These are phyloP conservation scores for Leccinum pachyderme DNA, from an alignment of 1,284 basidiomycete species.

Conservation along the genomic window DNA sequence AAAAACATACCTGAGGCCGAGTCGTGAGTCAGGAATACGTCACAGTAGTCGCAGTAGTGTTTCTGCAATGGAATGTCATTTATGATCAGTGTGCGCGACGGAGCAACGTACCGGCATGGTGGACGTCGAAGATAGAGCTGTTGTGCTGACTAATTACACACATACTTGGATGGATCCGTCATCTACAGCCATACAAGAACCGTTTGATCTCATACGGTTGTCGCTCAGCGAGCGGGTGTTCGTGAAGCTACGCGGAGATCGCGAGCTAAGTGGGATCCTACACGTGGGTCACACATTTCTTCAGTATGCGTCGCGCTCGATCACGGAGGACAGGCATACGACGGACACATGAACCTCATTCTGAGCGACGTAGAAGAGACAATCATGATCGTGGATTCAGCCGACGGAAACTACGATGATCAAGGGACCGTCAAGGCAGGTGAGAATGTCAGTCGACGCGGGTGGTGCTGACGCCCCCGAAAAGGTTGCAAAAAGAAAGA, in stretches of 20 bases:
- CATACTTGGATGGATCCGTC: slow-evolving; percentile 61
- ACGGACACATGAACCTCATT: slow-evolving; percentile 99
- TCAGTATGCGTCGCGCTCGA: slow-evolving; percentile 13
- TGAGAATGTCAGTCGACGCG: background rate
- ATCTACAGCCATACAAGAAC: slow-evolving; percentile 83
- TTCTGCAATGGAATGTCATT: slow-evolving; percentile 46
- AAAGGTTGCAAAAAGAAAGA: slow-evolving; percentile 91
- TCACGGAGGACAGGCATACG: slow-evolving; percentile 76
- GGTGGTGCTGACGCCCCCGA: slow-evolving; percentile 9
- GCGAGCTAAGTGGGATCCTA: slow-evolving; percentile 88
- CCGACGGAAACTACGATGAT: slow-evolving; percentile 50
- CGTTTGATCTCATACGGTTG: slow-evolving; percentile 96
- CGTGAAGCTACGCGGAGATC: slow-evolving; percentile 94
- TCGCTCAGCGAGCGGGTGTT: slow-evolving; percentile 96
- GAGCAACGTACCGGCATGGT: slow-evolving; percentile 30
- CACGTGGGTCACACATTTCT: slow-evolving; percentile 62
- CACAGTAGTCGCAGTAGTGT: slow-evolving; percentile 92
- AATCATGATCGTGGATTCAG: slow-evolving; percentile 85
- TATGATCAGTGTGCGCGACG: background rate
- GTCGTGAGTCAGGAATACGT: slow-evolving; percentile 88
- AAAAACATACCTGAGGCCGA: slow-evolving; percentile 68
- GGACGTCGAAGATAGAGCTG: slow-evolving; percentile 16
- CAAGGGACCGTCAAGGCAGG: slow-evolving; percentile 62
- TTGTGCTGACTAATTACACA: slow-evolving; percentile 32
- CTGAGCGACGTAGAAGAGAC: slow-evolving; percentile 97